Base-by-base conservation (phyloP, 257 asterid genomes). In the Rubia yunnanensis region DNA sequence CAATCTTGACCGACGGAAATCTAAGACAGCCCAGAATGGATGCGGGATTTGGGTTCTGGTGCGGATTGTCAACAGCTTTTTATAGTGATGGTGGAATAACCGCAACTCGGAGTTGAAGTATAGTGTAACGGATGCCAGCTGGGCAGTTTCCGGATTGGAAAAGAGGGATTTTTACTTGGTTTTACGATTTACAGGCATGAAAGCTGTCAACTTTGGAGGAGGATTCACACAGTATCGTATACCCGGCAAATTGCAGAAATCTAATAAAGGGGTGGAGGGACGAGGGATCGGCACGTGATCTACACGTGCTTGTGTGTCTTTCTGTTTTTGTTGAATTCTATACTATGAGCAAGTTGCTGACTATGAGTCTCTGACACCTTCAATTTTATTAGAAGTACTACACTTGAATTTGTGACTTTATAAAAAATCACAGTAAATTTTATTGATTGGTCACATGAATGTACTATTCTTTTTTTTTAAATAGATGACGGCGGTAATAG, bases 241-340 rank as follows among this genome's bases (percentile, higher is more conserved):
- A 44, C 22, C 52, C 52, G 22, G 35, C 61, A 24, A 7, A 22
- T 56, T 56, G 61, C 61, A 56, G 62, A 27, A 56, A 56, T 56
- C 38, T 28, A 56, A 56, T 28, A 56, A 18, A 56, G 62, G 35
- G 32, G 17, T 2, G 32, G 38, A 11, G 10, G 38, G 44, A 59
- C 44, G 64, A 1, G 32, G 5, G 64, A 55, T 17, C 67, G 46
- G 76, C 85, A 74, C 76, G 64, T 74, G 74, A 66, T 50, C 10
- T 53, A 72, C 84, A 76, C 71, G 79, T 82, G 84, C 76, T 53
- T 9, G 3, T 46, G 66, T 71, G 61, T 39, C 18, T n/a, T n/a
- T 5, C 9, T 28, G 36, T 48, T 35, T 35, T 32, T 22, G 9
- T 8, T 31, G 26, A 4, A 26, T 38, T 39, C 10, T 57, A n/a